Evolutionary conservation across 202 grass and related monocot species (phyloP).

Genomic region (Dendrocalamus latiflorus): DNA sequence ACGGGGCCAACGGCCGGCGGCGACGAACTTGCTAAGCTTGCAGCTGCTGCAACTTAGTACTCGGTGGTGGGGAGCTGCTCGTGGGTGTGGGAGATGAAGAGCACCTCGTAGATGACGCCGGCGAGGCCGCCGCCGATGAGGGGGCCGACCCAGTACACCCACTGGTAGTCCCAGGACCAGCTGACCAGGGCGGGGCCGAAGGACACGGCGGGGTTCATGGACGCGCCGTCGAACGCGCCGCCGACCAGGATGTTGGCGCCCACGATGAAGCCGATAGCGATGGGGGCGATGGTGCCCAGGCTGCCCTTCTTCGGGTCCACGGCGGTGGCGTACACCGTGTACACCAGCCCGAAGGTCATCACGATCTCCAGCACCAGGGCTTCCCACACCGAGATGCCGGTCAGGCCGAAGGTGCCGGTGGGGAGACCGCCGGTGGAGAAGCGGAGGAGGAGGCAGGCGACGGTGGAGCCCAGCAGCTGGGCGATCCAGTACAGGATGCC

Average conservation of each 20-base stretch:
- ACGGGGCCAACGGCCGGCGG: no score
- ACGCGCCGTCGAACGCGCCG: no score
- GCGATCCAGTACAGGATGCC: constrained; percentile 83
- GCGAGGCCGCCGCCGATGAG: no score
- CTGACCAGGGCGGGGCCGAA: no score
- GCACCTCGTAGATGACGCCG: no score
- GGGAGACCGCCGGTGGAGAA: constrained; percentile 64
- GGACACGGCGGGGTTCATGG: no score
- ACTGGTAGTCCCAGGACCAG: no score
- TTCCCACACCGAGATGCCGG: constrained; percentile 53
- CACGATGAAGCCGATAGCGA: no score
- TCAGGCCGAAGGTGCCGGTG: constrained; percentile 60
- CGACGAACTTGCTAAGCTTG: background rate
- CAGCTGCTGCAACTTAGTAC: constrained; percentile 56
- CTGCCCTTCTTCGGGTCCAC: no score
- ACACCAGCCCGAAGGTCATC: constrained; percentile 93
- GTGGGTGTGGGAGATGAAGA: constrained; percentile 72
- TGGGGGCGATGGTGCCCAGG: no score
- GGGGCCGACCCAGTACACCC: no score
- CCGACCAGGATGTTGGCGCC: no score
- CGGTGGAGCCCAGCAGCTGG: constrained; percentile 73
- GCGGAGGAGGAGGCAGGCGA: constrained; percentile 71
- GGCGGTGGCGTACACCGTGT: constrained; percentile 98
- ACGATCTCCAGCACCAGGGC: constrained; percentile 79
- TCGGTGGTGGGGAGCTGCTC: constrained; percentile 72